These are phyloP conservation scores for Phalaenopsis hybrid DNA, from an alignment of 116 monocot species.

Conservation along the genomic window DNA sequence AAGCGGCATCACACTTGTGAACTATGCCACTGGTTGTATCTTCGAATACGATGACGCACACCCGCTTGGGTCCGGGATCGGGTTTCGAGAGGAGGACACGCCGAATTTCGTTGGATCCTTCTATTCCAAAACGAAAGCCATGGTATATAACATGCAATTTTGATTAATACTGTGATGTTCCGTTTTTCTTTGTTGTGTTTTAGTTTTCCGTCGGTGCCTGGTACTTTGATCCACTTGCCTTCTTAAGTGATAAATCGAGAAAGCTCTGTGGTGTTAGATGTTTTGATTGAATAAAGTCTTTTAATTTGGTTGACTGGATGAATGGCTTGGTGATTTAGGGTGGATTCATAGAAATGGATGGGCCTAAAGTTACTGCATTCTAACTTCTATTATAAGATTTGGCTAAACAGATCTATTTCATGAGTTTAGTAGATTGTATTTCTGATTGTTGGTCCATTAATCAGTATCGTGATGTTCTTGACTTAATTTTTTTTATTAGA, in stretches of 20 bases:
- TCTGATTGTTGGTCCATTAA: not conserved
- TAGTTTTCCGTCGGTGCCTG: not conserved
- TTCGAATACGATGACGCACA: slow-evolving; percentile 37
- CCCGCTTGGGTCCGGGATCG: slow-evolving; percentile 29
- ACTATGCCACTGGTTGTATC: slow-evolving; percentile 46
- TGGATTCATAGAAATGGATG: not conserved
- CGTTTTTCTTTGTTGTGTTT: not conserved
- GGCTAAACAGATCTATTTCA: not conserved
- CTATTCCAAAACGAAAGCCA: slow-evolving; percentile 49
- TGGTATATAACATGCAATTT: slow-evolving; percentile 19
- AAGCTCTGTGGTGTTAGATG: not conserved
- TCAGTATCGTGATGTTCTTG: not conserved
- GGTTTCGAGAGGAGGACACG: slow-evolving; percentile 38
- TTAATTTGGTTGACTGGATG: not conserved
- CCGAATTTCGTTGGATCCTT: slow-evolving; percentile 45
- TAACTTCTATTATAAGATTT: not conserved
- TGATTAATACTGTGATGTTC: not conserved
- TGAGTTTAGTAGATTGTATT: not conserved
- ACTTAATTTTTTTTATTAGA: not conserved
- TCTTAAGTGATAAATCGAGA: not conserved
- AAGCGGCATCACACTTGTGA: slow-evolving; percentile 23
- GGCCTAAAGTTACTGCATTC: not conserved
- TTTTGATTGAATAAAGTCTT: not conserved
- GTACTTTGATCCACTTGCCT: not conserved
- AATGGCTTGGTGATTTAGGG: not conserved